Base-by-base conservation (phyloP, 2,329 filamentous ascomycete genomes). In the Boeremia exigua region DNA sequence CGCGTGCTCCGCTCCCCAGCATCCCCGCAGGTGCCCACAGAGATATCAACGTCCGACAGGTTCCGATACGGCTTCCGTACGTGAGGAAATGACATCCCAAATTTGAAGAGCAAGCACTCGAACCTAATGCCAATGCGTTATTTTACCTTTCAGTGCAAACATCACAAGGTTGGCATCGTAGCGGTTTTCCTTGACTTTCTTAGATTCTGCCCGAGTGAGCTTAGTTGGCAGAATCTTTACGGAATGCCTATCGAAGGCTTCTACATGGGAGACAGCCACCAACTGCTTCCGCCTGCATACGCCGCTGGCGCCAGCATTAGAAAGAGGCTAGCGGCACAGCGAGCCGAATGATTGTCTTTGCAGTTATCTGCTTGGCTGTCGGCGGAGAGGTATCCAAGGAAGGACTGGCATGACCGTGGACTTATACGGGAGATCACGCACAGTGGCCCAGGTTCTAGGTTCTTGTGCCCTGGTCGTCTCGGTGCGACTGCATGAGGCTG, bases 281-380 rank as follows among this genome's bases (percentile, higher is more conserved):
- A 52, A 48, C 48, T 48, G 48, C 38, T 45, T 48, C 48, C 44
- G 48, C 54, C 54, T 32, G 43, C 44, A n/a, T 48, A 38, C 54
- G 53, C 47, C 42, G 47, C 42, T 37, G 40, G 23, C 47, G 53
- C 53, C 42, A 50, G 47, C 36, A 25, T 47, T 15, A 38, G 30
- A 42, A 30, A 12, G 7, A 44, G 47, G 36, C 37, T 56, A 56
- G 42, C 30, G 25, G 25, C 32, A 25, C 27, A 14, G 14, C 3
- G 11, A 28, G 12, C 32, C 48, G 54, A 57, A 57, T 57, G 42
- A 29, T 30, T 36, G 27, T 32, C 48, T 48, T 30, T 33, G 43
- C 48, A 15, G 48, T 45, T 52, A 57, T 57, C 54, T 48, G 48
- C 54, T 57, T 53, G 54, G 54, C 44, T 57, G 32, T 19, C 42